Evolutionary conservation across 495 filamentous ascomycete genomes (phyloP).

Genomic region (Oleoguttula mirabilis): DNA sequence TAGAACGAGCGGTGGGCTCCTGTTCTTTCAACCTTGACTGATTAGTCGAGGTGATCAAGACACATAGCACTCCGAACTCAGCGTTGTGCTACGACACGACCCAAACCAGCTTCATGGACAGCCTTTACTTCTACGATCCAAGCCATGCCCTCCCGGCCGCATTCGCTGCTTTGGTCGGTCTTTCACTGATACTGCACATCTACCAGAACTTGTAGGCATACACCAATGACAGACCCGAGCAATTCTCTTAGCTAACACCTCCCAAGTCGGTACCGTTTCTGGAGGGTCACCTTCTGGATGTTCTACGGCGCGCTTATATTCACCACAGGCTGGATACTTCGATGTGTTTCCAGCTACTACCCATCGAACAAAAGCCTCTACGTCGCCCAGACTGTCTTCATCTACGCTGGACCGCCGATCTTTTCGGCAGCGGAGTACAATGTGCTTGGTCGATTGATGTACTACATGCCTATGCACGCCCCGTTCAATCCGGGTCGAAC

Average conservation of each 20-base stretch:
- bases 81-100: no score
- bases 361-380: slow-evolving; percentile 27
- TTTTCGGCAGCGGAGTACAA: slow-evolving; percentile 67
- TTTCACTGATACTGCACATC: slow-evolving; percentile 29
- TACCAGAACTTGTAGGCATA: slow-evolving; percentile 33
- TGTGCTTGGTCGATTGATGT: slow-evolving; percentile 61
- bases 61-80: no score
- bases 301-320: slow-evolving; percentile 34
- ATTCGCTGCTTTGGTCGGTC: slow-evolving; percentile 30
- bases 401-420: slow-evolving; percentile 36
- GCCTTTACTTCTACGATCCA: slow-evolving; percentile 25
- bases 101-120: no score
- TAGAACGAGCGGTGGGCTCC: background rate
- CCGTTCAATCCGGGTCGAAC: slow-evolving; percentile 69
- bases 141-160: slow-evolving; percentile 33
- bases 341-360: slow-evolving; percentile 29
- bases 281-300: slow-evolving; percentile 37
- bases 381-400: slow-evolving; percentile 23
- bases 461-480: slow-evolving; percentile 65
- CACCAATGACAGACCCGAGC: background rate
- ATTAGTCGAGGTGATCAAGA: no score
- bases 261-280: slow-evolving; percentile 30
- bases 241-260: no score
- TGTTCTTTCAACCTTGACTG: no score
- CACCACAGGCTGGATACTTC: slow-evolving; percentile 34